A percentile compares a stretch with the other conserved stretches of the same genome.
Conservation (phyloP, 768 basidiomycete species). For the Pholiota microspora region DNA sequence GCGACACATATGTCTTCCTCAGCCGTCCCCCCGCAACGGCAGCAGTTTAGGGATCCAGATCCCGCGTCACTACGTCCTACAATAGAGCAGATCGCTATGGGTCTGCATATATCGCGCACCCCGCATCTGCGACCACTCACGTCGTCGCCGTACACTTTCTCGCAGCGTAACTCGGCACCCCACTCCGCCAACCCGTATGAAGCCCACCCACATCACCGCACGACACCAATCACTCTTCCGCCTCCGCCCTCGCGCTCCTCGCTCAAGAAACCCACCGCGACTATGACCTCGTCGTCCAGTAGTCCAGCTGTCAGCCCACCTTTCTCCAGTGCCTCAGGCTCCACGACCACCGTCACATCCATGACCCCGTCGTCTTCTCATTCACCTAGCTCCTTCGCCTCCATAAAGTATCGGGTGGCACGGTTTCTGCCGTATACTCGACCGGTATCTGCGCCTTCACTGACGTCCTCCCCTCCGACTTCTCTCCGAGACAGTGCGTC, state of each 20-base stretch:
- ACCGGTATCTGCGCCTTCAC: slow-evolving; percentile 33
- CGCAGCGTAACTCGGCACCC: slow-evolving; percentile 28
- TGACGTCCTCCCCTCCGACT: slow-evolving; percentile 29
- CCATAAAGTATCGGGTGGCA: slow-evolving; percentile 47
- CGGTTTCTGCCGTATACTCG: slow-evolving; percentile 46
- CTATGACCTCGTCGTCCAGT: slow-evolving; percentile 37
- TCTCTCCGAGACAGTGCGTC: slow-evolving; percentile 38
- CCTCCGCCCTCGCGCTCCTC: slow-evolving; percentile 65
- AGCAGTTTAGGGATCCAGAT: slow-evolving; percentile 28
- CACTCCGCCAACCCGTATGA: slow-evolving; percentile 23
- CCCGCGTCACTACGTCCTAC: slow-evolving; percentile 50
- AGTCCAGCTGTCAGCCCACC: slow-evolving; percentile 29
- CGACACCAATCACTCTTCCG: slow-evolving; percentile 35
- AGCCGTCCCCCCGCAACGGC: slow-evolving; percentile 20
- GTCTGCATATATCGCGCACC: slow-evolving; percentile 72
- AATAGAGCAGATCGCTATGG: slow-evolving; percentile 79
- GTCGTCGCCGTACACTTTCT: slow-evolving; percentile 28
- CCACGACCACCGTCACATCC: slow-evolving; percentile 49
- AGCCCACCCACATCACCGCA: slow-evolving; percentile 20
- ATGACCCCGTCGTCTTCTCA: slow-evolving; percentile 29
- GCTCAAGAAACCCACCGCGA: slow-evolving; percentile 51
- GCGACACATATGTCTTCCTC: slow-evolving; percentile 26
- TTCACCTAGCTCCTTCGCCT: slow-evolving; percentile 31
- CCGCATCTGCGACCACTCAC: slow-evolving; percentile 58
- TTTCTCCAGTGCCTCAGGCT: slow-evolving; percentile 42